A percentile compares a stretch with the other conserved stretches of the same genome.
phyloP scores from a whole-genome alignment of 1,284 basidiomycete species.

The Moesziomyces sp. region DNA sequence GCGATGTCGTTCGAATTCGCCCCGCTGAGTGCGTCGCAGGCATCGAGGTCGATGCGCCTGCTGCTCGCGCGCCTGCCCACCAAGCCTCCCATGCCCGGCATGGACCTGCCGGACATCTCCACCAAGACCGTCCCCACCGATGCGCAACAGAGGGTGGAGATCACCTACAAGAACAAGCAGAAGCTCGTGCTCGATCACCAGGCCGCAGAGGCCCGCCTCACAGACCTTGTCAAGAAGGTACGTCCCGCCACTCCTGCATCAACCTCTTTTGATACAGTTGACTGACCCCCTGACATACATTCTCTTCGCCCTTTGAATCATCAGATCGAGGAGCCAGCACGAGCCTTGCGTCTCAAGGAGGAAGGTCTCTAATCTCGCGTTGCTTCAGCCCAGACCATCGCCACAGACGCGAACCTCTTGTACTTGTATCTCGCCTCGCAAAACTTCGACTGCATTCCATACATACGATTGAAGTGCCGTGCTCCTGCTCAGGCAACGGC shows the following conservation, averaged over 20 bases:
- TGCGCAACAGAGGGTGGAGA: constrained; percentile 21
- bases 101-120: constrained; percentile 37
- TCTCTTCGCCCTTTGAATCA: too few species aligned
- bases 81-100: constrained; percentile 31
- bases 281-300: background rate
- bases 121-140: constrained; percentile 35
- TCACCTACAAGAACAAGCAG: constrained; percentile 51
- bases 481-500: too few species aligned
- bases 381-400: background rate
- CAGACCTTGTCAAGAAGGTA: constrained; percentile 44
- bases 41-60: constrained; percentile 39
- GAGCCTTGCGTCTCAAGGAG: constrained; percentile 42
- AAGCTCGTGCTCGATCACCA: constrained; percentile 27
- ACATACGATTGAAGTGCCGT: background rate
- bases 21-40: constrained; percentile 31
- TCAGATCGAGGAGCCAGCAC: constrained; percentile 48
- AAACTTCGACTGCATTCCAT: background rate
- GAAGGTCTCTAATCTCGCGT: constrained; percentile 27
- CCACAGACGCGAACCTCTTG: background rate
- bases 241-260: background rate
- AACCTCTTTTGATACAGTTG: background rate
- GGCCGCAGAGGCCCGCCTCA: constrained; percentile 10
- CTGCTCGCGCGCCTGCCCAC: constrained; percentile 36
- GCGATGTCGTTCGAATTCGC: constrained; percentile 40
- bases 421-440: constrained; percentile 2